phyloP scores from a whole-genome alignment of 164 flowering plant species.

The grape (Vitis vinifera) region ASM3070453v1 NC_081818.1:27738501-27739000 shows the following conservation, averaged over 20 bases:
- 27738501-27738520: too few species aligned
- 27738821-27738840: conserved; percentile 74
- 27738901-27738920: conserved; percentile 74
- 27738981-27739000: conserved; percentile 99
- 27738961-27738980: conserved; percentile 94
- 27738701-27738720: not conserved
- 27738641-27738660: too few species aligned
- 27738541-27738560: too few species aligned
- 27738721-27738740: not conserved
- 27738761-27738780: not conserved
- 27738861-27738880: conserved; percentile 89
- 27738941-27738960: conserved; percentile 83
- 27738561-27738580: too few species aligned
- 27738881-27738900: conserved; percentile 57
- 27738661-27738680: too few species aligned
- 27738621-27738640: too few species aligned
- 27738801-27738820: not conserved
- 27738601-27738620: too few species aligned
- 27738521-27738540: too few species aligned
- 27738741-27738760: too few species aligned
- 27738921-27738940: conserved; percentile 95
- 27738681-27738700: not conserved
- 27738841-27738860: conserved; percentile 91
- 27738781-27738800: not conserved
- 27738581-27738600: too few species aligned